Percentiles rank a stretch among this genome's conserved stretches.
phyloP scores from a whole-genome alignment of 768 basidiomycete genomes.

The Lentinus brumalis region DNA sequence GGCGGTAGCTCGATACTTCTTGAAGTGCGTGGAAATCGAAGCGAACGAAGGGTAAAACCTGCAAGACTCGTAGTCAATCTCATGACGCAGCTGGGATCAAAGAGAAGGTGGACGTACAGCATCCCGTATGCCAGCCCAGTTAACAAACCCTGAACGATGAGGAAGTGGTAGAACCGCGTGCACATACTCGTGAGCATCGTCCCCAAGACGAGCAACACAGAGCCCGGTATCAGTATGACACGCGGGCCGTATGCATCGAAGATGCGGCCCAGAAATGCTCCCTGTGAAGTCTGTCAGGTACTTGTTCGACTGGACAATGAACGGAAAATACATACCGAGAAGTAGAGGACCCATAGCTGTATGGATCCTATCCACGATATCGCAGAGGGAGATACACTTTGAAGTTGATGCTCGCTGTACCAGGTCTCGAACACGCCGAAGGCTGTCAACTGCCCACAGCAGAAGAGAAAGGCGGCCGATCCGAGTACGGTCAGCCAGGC shows the following conservation, averaged over 20 bases:
- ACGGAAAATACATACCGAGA: conserved; percentile 44
- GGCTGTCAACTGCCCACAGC: conserved; percentile 32
- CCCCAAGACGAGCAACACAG: conserved; percentile 48
- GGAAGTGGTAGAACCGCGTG: conserved; percentile 57
- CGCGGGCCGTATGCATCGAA: conserved; percentile 66
- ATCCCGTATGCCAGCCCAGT: conserved; percentile 68
- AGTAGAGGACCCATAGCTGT: conserved; percentile 71
- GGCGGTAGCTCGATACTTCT: conserved; percentile 66
- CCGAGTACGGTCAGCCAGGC: conserved; percentile 58
- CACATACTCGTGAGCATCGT: conserved; percentile 65
- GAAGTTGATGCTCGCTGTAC: conserved; percentile 15
- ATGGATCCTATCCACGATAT: conserved; percentile 56
- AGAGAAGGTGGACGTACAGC: conserved; percentile 45
- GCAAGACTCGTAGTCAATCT: conserved; percentile 5
- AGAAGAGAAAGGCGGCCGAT: conserved; percentile 63
- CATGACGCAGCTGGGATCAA: neutral
- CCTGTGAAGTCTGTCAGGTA: conserved; percentile 39
- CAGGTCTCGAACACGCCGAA: conserved; percentile 19
- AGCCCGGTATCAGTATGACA: conserved; percentile 53
- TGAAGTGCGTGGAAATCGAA: conserved; percentile 67
- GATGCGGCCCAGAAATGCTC: conserved; percentile 58
- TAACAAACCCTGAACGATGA: conserved; percentile 62
- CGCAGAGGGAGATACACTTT: conserved; percentile 13
- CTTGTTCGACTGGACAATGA: neutral
- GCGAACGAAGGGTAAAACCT: conserved; percentile 75